phyloP scores from a whole-genome alignment of 2,329 filamentous ascomycete species.

The Boeremia lycopersici region DNA sequence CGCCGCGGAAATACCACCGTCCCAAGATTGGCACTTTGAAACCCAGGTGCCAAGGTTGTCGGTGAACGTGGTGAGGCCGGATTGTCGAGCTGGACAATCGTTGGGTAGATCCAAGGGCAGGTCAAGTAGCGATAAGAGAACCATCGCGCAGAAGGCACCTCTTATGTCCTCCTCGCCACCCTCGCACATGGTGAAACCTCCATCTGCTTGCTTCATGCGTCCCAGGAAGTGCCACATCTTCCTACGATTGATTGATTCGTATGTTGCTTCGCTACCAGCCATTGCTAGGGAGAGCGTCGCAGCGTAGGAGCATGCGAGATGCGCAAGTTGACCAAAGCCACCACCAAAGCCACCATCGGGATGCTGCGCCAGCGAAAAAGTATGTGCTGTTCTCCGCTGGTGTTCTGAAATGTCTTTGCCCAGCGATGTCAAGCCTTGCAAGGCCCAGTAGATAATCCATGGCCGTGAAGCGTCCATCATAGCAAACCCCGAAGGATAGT shows the following conservation, averaged over 20 bases:
- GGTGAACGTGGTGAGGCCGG: slow-evolving; percentile 69
- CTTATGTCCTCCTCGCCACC: slow-evolving; percentile 93
- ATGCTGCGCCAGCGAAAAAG: slow-evolving; percentile 83
- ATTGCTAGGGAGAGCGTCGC: slow-evolving; percentile 77
- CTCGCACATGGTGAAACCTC: slow-evolving; percentile 85
- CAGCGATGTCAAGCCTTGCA: slow-evolving; percentile 75
- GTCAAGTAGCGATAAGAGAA: slow-evolving; percentile 81
- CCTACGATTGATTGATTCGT: slow-evolving; percentile 78
- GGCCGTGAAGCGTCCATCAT: slow-evolving; percentile 84
- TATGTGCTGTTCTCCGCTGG: slow-evolving; percentile 71
- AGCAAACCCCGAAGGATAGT: slow-evolving; percentile 72
- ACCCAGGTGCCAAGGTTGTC: slow-evolving; percentile 81
- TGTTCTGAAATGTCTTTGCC: slow-evolving; percentile 74
- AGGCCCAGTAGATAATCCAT: slow-evolving; percentile 93
- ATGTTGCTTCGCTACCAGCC: slow-evolving; percentile 75
- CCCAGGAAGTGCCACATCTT: slow-evolving; percentile 92
- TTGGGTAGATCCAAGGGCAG: slow-evolving; percentile 79
- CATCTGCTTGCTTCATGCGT: slow-evolving; percentile 81
- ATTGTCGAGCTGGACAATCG: slow-evolving; percentile 70
- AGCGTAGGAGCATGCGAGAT: slow-evolving; percentile 89
- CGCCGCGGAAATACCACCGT: slow-evolving; percentile 87
- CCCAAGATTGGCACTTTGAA: slow-evolving; percentile 87
- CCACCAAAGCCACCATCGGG: slow-evolving; percentile 85
- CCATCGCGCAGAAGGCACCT: slow-evolving; percentile 89
- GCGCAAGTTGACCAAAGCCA: slow-evolving; percentile 87